A percentile compares a stretch with the other conserved stretches of the same genome.
Evolutionary conservation across 768 basidiomycete species (phyloP).

Genomic region (Calvatia gigantea): DNA sequence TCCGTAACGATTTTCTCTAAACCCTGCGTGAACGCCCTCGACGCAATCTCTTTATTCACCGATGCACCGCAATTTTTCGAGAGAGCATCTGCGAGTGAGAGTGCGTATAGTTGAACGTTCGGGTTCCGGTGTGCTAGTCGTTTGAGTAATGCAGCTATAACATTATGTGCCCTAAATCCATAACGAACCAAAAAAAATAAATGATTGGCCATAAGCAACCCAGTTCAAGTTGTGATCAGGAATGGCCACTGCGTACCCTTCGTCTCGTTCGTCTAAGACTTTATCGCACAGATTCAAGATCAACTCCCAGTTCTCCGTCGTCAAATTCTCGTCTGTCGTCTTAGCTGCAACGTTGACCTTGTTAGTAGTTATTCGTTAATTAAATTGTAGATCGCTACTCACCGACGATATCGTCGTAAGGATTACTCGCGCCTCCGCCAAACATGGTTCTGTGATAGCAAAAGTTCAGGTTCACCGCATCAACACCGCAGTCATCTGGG

Average conservation of each 20-base stretch:
- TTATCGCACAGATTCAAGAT: slow-evolving; percentile 96
- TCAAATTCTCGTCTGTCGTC: slow-evolving; percentile 97
- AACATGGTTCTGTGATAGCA: slow-evolving; percentile 50
- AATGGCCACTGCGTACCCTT: slow-evolving; percentile 55
- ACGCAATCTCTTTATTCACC: slow-evolving; percentile 83
- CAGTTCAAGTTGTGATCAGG: background rate
- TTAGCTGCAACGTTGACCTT: slow-evolving; percentile 51
- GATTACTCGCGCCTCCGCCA: slow-evolving; percentile 59
- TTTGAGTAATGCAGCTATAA: slow-evolving; percentile 81
- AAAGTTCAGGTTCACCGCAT: too few species aligned
- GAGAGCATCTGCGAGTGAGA: slow-evolving; percentile 83
- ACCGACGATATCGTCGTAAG: slow-evolving; percentile 94
- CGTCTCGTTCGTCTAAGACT: slow-evolving; percentile 83
- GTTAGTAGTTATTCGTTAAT: slow-evolving; percentile 4
- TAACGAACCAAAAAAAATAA: too few species aligned
- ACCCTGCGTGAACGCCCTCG: slow-evolving; percentile 85
- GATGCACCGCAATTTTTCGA: slow-evolving; percentile 86
- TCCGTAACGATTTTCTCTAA: slow-evolving; percentile 86
- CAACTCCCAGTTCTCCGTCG: slow-evolving; percentile 93
- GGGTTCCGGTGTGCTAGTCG: slow-evolving; percentile 92
- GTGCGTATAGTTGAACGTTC: slow-evolving; percentile 93
- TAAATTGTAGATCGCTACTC: slow-evolving; percentile 28
- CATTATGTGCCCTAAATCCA: slow-evolving; percentile 73
- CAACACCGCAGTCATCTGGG: too few species aligned
- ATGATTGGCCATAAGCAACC: too few species aligned